A percentile compares a stretch with the other conserved stretches of the same genome.
These are phyloP conservation scores for Chalciporus chontae DNA, from an alignment of 768 basidiomycete species.

Conservation along the genomic window DNA sequence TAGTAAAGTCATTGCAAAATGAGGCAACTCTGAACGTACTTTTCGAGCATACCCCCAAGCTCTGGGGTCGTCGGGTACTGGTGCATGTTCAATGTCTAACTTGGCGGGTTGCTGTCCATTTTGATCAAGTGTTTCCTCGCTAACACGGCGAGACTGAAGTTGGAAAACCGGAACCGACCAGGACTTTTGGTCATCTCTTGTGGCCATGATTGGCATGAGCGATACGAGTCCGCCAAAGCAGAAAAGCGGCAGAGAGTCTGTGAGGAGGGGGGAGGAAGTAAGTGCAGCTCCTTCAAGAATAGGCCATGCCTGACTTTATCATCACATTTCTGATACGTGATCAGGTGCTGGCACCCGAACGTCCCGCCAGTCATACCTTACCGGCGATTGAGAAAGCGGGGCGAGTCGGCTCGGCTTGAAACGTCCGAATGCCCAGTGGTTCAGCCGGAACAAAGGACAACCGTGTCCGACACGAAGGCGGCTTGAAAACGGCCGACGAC, in stretches of 20 bases:
- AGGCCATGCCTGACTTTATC: constrained; percentile 1
- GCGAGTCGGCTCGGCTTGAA: not conserved
- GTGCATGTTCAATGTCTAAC: constrained; percentile 35
- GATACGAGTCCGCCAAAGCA: not conserved
- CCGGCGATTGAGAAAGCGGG: constrained; percentile 1
- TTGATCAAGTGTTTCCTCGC: not conserved
- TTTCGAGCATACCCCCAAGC: constrained; percentile 54
- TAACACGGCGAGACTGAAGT: not conserved
- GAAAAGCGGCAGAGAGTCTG: not conserved
- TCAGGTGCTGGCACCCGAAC: not conserved
- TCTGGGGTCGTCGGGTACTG: constrained; percentile 59
- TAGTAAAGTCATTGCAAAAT: not conserved
- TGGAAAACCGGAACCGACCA: not conserved
- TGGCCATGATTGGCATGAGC: constrained; percentile 2
- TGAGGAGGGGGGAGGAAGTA: not conserved
- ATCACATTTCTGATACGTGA: not conserved
- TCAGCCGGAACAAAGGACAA: too few species aligned
- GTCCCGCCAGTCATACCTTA: not conserved
- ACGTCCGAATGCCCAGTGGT: too few species aligned
- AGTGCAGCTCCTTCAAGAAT: constrained; percentile 2
- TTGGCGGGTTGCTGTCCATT: not conserved
- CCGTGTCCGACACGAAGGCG: too few species aligned
- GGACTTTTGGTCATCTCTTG: not conserved
- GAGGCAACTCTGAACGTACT: constrained; percentile 30
- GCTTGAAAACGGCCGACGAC: too few species aligned